phyloP scores from a whole-genome alignment of 2,329 filamentous ascomycete genomes.

The Trichoderma aggressivum region DNA sequence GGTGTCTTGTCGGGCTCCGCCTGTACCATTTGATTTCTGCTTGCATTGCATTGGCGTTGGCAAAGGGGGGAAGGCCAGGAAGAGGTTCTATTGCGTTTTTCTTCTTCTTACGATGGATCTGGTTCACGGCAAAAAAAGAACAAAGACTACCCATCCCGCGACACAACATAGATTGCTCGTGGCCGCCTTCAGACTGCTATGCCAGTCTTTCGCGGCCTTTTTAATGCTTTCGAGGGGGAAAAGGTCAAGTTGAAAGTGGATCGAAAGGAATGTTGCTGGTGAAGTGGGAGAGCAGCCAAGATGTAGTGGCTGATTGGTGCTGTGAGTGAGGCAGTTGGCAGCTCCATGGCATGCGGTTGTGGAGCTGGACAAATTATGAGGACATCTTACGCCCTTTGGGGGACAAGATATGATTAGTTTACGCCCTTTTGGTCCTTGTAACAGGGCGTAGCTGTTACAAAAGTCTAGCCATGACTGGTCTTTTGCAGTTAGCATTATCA shows the following conservation, averaged over 20 bases:
- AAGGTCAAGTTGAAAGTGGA: constrained; percentile 23
- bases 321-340: not conserved
- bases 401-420: constrained; percentile 9
- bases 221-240: constrained; percentile 32
- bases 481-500: constrained; percentile 20
- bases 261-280: constrained; percentile 1
- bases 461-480: constrained; percentile 6
- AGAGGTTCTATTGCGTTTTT: constrained; percentile 29
- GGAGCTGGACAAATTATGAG: constrained; percentile 15
- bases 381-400: constrained; percentile 16
- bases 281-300: constrained; percentile 13
- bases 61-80: constrained; percentile 34
- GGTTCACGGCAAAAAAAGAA: constrained; percentile 32
- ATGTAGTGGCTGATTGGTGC: not conserved
- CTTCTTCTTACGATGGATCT: constrained; percentile 30
- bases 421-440: not conserved
- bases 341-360: not conserved
- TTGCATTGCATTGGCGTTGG: constrained; percentile 61
- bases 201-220: constrained; percentile 20
- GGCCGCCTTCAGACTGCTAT: constrained; percentile 23
- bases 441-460: constrained; percentile 10
- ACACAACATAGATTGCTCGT: constrained; percentile 40
- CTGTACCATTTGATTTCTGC: constrained; percentile 39
- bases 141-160: constrained; percentile 38
- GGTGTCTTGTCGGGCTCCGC: constrained; percentile 23